Conservation (phyloP, 202 grass and related monocot species). For the Carex arenaria region DNA sequence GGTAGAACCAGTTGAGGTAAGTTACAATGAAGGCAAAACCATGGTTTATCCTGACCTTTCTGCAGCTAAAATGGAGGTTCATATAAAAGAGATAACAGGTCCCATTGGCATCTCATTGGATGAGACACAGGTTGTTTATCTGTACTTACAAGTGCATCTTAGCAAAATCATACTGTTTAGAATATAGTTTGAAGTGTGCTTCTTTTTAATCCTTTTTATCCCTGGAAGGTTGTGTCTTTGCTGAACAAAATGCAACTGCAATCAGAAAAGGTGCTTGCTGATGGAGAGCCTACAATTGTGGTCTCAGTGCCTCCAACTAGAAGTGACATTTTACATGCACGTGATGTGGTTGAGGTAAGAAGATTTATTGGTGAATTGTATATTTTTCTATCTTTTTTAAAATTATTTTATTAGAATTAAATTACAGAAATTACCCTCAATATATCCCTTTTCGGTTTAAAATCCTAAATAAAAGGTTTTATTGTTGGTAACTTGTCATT, state of each 20-base stretch:
- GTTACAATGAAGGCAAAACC: slow-evolving; percentile 54
- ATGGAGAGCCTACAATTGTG: slow-evolving; percentile 46
- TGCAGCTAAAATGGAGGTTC: slow-evolving; percentile 73
- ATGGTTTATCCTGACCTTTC: slow-evolving; percentile 75
- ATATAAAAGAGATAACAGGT: slow-evolving; percentile 60
- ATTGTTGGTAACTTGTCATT: neutral
- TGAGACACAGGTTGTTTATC: slow-evolving; percentile 49
- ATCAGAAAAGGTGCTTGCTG: slow-evolving; percentile 44
- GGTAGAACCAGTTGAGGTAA: slow-evolving; percentile 86
- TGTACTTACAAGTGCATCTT: slow-evolving; percentile 27
- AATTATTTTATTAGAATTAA: slow-evolving; percentile 5
- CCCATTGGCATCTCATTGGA: slow-evolving; percentile 83
- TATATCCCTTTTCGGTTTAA: neutral
- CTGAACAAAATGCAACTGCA: slow-evolving; percentile 96
- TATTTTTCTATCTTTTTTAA: slow-evolving; percentile 9
- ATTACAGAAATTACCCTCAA: neutral
- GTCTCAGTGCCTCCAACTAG: slow-evolving; percentile 90
- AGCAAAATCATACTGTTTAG: slow-evolving; percentile 15
- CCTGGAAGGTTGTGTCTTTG: slow-evolving; percentile 60
- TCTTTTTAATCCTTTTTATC: slow-evolving; percentile 4
- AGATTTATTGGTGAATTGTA: neutral
- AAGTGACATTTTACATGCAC: slow-evolving; percentile 87
- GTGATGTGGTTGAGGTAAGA: slow-evolving; percentile 85
- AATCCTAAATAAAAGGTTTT: neutral
- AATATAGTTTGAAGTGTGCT: slow-evolving; percentile 8